Conservation (phyloP, 345 rosid species). For the Euphorbia peplus region DNA sequence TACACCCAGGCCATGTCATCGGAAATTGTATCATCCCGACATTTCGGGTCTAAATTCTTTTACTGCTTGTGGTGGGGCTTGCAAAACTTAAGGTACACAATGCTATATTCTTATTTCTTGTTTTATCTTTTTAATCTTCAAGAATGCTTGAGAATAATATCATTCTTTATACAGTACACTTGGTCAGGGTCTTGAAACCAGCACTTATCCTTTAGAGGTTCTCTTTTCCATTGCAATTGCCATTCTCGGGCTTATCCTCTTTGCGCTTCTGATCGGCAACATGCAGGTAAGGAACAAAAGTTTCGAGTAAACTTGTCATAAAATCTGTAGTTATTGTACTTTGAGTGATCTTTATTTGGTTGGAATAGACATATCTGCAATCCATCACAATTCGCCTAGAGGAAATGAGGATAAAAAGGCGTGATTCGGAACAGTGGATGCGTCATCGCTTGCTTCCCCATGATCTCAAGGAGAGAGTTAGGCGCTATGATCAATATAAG, state of each 20-base stretch:
- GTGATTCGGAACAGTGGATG: slow-evolving; percentile 95
- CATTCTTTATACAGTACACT: slow-evolving; percentile 54
- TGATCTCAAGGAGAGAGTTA: slow-evolving; percentile 58
- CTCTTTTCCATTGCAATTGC: slow-evolving; percentile 73
- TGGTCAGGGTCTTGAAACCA: slow-evolving; percentile 85
- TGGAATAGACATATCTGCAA: slow-evolving; percentile 73
- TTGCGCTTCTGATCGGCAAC: slow-evolving; percentile 76
- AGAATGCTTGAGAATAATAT: neutral
- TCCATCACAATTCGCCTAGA: slow-evolving; percentile 78
- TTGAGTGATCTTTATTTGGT: slow-evolving; percentile 3
- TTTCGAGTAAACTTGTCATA: no score
- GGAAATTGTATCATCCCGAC: slow-evolving; percentile 46
- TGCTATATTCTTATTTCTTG: no score
- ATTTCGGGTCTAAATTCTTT: slow-evolving; percentile 56
- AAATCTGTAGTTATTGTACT: no score
- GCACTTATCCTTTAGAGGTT: slow-evolving; percentile 67
- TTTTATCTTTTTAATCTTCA: neutral
- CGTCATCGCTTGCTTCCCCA: slow-evolving; percentile 85
- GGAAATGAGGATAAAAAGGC: slow-evolving; percentile 92
- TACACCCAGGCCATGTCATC: slow-evolving; percentile 64
- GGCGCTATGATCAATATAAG: slow-evolving; percentile 72
- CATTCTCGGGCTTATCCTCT: slow-evolving; percentile 67
- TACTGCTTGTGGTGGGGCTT: slow-evolving; percentile 96
- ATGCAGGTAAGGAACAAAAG: slow-evolving; percentile 77
- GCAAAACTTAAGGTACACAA: slow-evolving; percentile 80